phyloP scores from a whole-genome alignment of 306 rosid genomes.

The Morella rubra region DNA sequence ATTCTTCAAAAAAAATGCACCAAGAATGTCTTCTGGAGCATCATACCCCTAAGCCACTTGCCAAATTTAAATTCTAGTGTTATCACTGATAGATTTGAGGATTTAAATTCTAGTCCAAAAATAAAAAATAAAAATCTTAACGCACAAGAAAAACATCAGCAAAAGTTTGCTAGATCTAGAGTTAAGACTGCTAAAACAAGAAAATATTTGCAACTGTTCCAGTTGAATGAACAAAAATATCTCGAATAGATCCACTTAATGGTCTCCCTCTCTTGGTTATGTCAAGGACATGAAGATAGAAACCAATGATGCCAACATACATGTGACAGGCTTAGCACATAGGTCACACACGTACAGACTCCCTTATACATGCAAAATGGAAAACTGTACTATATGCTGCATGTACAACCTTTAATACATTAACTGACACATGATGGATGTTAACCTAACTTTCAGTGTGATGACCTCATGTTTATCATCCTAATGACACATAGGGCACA shows the following conservation, averaged over 20 bases:
- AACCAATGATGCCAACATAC: neutral
- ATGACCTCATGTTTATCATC: neutral
- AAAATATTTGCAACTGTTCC: no score
- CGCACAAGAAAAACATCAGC: neutral
- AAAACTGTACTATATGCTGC: neutral
- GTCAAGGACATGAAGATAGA: neutral
- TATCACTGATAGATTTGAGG: neutral
- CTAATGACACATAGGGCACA: neutral
- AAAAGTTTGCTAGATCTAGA: neutral
- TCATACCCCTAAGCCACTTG: slow-evolving; percentile 6
- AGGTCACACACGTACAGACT: no score
- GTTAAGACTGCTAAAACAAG: neutral
- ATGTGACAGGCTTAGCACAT: no score
- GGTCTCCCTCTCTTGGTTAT: neutral
- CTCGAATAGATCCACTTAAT: neutral
- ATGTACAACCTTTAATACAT: neutral
- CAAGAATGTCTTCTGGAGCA: neutral
- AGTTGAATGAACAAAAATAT: no score
- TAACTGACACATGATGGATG: neutral
- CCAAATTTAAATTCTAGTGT: neutral
- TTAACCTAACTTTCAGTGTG: neutral
- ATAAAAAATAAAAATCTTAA: no score
- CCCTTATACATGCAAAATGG: neutral
- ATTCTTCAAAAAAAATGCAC: neutral
- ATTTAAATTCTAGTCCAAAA: neutral